Percentiles rank a stretch among this genome's conserved stretches.
Conservation (phyloP, 441 rosid species). For the Viola pubescens region DNA sequence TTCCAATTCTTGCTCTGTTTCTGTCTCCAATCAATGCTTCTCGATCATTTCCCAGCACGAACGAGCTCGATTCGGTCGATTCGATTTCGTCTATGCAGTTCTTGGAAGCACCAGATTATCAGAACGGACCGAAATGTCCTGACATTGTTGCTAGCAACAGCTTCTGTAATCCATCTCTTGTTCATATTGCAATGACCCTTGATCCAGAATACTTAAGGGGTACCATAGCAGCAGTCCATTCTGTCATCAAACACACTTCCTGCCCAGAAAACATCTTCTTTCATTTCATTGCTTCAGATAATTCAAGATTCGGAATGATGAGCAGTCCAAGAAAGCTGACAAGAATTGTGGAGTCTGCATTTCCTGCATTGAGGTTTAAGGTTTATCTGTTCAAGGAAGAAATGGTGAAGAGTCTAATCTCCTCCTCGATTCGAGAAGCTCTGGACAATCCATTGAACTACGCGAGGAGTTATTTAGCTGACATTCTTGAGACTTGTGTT, state of each 20-base stretch:
- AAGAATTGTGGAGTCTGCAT: conserved; percentile 31
- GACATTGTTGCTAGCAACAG: conserved; percentile 10
- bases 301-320: conserved; percentile 11
- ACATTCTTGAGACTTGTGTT: conserved; percentile 37
- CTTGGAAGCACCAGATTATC: conserved; percentile 51
- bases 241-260: conserved; percentile 61
- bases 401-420: conserved; percentile 23
- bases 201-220: conserved; percentile 66
- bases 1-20: conserved; percentile 14
- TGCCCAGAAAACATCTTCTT: conserved; percentile 68
- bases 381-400: conserved; percentile 20
- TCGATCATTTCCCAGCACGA: conserved; percentile 17
- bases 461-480: conserved; percentile 62
- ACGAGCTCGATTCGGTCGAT: conserved; percentile 1
- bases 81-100: conserved; percentile 25
- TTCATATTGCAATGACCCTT: conserved; percentile 68
- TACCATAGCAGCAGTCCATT: conserved; percentile 59
- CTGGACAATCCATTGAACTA: conserved; percentile 53
- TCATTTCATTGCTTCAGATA: conserved; percentile 46
- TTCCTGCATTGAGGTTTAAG: conserved; percentile 54
- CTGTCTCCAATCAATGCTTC: conserved; percentile 25
- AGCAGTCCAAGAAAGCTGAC: conserved; percentile 1
- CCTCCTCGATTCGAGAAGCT: conserved; percentile 27
- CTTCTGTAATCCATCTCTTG: conserved; percentile 34
- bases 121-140: conserved; percentile 41